A percentile compares a stretch with the other conserved stretches of the same genome.
Evolutionary conservation across 805 yeast genomes (phyloP).

Genomic region (Candida hungchunana): DNA sequence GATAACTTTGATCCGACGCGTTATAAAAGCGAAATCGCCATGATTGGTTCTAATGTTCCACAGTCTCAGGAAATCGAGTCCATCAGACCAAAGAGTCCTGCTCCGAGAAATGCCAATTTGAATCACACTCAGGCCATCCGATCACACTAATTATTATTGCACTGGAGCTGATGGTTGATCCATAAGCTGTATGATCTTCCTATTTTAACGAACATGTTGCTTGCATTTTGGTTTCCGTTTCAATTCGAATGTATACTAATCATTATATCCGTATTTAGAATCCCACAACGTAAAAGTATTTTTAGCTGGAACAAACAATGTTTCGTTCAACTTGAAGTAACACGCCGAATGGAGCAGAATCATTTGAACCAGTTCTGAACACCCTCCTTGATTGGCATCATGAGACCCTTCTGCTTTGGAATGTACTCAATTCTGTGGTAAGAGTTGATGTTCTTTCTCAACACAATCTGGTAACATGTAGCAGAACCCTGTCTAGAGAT

Average conservation of each 20-base stretch:
- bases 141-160: too few relatives aligned
- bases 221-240: background rate
- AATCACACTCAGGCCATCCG: too few relatives aligned
- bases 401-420: conserved; percentile 73
- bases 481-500: conserved; percentile 93
- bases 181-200: too few relatives aligned
- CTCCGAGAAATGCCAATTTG: conserved; percentile 18
- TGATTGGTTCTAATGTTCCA: conserved; percentile 56
- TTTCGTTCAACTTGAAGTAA: too few relatives aligned
- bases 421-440: conserved; percentile 79
- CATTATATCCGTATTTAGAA: too few relatives aligned
- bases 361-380: conserved; percentile 50
- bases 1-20: conserved; percentile 57
- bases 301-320: too few relatives aligned
- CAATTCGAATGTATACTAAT: background rate
- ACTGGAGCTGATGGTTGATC: too few relatives aligned
- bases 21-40: conserved; percentile 41
- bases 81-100: conserved; percentile 81
- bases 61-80: conserved; percentile 69
- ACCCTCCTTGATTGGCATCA: conserved; percentile 52
- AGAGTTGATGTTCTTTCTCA: conserved; percentile 85
- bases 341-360: background rate
- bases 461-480: conserved; percentile 82
- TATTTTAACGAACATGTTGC: background rate
- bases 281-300: too few relatives aligned